phyloP scores from a whole-genome alignment of 2,329 filamentous ascomycete species.

The Penicillium sp. region DNA sequence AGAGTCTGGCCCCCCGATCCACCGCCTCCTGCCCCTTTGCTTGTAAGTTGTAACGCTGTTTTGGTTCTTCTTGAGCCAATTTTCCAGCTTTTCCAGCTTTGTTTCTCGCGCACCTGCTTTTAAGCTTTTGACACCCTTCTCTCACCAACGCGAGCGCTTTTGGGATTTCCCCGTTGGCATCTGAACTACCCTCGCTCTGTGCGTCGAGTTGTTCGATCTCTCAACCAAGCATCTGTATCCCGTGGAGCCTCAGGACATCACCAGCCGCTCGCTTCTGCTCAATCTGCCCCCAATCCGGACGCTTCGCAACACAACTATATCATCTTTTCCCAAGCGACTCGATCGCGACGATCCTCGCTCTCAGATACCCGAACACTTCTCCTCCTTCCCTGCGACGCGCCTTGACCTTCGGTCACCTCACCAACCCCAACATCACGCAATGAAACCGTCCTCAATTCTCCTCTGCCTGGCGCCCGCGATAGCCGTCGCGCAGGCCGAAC shows the following conservation, averaged over 20 bases:
- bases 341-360: neutral
- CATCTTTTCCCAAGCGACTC: neutral
- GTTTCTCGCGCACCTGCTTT: neutral
- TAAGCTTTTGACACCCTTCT: neutral
- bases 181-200: neutral
- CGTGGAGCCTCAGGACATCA: conserved; percentile 12
- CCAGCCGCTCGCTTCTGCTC: conserved; percentile 9
- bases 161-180: neutral
- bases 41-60: conserved; percentile 7
- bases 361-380: neutral
- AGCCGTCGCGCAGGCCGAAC: conserved; percentile 29
- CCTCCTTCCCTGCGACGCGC: conserved; percentile 2
- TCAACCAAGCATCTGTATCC: neutral
- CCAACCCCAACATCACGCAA: conserved; percentile 16
- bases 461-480: conserved; percentile 28
- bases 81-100: conserved; percentile 2
- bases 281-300: neutral
- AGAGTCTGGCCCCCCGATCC: conserved; percentile 9
- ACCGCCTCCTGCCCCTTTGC: conserved; percentile 10
- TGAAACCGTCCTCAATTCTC: conserved; percentile 25
- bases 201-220: conserved; percentile 2
- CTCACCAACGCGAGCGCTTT: neutral
- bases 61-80: conserved; percentile 10
- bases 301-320: neutral
- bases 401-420: neutral